Evolutionary conservation across 345 rosid species (phyloP), one percentile per base, ranked within the genome.

Genomic region (Aquilaria malaccensis): DNA sequence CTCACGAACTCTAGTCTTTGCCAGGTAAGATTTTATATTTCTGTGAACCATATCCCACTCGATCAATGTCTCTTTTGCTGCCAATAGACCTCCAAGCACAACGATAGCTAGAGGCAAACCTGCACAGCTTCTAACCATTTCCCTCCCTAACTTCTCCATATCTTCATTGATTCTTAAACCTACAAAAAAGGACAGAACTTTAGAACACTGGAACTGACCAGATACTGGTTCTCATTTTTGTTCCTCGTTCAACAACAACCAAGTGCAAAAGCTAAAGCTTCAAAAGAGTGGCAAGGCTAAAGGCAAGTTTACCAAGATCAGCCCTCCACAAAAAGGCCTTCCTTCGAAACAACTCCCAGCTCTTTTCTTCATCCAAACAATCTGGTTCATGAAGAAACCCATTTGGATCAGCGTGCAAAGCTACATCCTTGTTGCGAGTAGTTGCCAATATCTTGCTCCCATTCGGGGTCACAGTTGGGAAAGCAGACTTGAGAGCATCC

Each of bases 361-460:
- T 81, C 65, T 81, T 76, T 33, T 66, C 52, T 11, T 70, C 59
- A 14, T 70, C 69, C 49, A 79, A 60, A 43, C 58, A 61, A 6
- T 43, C 22, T 54, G 66, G 81, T 58, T 71, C 62, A 13, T 73
- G 66, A 55, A 37, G 54, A 59, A 64, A 45, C 31, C 73, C 56
- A 6, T 62, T 63, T 14, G 68, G 70, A 76, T 74, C 64, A 2
- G 70, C 71, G 33, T 11, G n/a, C 51, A 57, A 5, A 0, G 75
- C 84, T 2, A 83, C 72, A 2, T 66, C 67, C 37, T 13, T 71
- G 7, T 81, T 70, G 29, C 81, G 84, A 14, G 82, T 75, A 2
- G 84, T 84, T 30, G 77, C 56, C 58, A 83, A 53, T 49, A 83
- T 64, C 47, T 79, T 77, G 73, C 81, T 79, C n/a, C 75, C 64